phyloP scores from a whole-genome alignment of 75 land plant species.

The Pinus taeda region DNA sequence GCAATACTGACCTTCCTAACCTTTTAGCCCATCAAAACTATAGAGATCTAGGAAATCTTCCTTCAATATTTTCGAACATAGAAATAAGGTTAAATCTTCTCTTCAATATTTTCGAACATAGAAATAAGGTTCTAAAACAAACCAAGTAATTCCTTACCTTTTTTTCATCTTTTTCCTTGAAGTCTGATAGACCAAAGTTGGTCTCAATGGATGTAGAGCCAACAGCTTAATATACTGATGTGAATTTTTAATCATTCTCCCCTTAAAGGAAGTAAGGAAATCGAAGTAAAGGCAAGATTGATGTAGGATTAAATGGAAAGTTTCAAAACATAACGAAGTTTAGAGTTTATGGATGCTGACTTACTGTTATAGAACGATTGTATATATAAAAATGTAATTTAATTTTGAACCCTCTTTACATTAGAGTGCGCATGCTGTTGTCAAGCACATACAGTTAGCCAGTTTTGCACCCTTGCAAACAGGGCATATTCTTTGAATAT shows the following conservation, averaged over 20 bases:
- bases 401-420: background rate
- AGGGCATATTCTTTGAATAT: background rate
- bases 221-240: background rate
- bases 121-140: too few relatives aligned
- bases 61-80: too few relatives aligned
- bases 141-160: too few relatives aligned
- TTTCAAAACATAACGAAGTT: too few relatives aligned
- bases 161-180: too few relatives aligned
- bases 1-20: too few relatives aligned
- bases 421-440: background rate
- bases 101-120: too few relatives aligned
- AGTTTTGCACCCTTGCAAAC: background rate
- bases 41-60: too few relatives aligned
- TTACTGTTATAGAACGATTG: background rate
- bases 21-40: too few relatives aligned
- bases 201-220: background rate
- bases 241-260: background rate
- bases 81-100: too few relatives aligned
- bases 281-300: background rate
- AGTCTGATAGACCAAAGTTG: too few relatives aligned
- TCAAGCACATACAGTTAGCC: background rate
- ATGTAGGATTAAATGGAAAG: background rate
- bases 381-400: background rate
- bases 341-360: background rate
- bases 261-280: too few relatives aligned